Base-by-base conservation (phyloP, 257 asterid genomes). In the Linaria vulgaris region DNA sequence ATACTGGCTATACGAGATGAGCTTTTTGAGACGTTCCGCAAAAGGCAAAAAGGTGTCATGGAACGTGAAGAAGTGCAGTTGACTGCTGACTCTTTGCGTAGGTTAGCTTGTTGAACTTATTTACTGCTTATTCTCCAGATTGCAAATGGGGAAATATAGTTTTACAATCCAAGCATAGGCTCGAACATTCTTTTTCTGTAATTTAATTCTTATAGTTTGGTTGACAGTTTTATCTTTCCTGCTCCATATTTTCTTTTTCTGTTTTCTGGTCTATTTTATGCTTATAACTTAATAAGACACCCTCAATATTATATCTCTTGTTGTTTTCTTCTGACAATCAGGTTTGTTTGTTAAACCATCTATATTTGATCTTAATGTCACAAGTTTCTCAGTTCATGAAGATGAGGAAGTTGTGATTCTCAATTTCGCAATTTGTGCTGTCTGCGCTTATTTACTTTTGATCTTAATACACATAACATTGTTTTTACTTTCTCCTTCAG, bases 1-100 rank as follows among this genome's bases (percentile, higher is more conserved):
- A 72, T 94, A 67, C 64, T 94, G 69, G 67, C 96, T 21, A 90
- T 94, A 69, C 80, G 97, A 74, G 90, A 90, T 47, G 99, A 94
- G 74, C 96, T 94, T 71, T 90, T 94, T 67, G 95, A 94, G 88
- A 94, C 99, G 30, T 94, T 94, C 70, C 76, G 91, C 78, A 94
- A 94, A 72, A 85, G 99, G 80, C 85, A 94, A 59, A 94, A 90
- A 74, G 95, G 96, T 56, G 95, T 76, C 60, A 94, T 94, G 96
- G 95, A 84, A 64, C 94, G 81, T 70, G 92, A 84, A 79, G 97
- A 90, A 83, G 95, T 90, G 74, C 95, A 90, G 72, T 65, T 94
- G 87, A 94, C 97, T 22, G 81, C 95, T 55, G 88, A 94, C 72
- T 85, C 99, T 39, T 83, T 94, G 30, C 99, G 84, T 67, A 94